phyloP scores from a whole-genome alignment of 2,329 filamentous ascomycete species.

The Penicillium occitanis region DNA sequence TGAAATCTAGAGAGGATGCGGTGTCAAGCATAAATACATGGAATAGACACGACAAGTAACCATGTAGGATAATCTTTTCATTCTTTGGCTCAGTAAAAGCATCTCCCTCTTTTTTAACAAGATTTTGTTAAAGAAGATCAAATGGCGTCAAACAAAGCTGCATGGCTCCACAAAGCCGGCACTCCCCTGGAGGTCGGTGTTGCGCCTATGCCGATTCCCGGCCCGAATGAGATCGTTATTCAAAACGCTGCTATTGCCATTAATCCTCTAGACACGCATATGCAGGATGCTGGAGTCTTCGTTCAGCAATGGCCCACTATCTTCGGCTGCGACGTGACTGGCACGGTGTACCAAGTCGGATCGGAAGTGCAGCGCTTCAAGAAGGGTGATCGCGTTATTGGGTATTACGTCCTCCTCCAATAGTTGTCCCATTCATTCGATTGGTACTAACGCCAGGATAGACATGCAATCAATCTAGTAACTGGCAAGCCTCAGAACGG shows the following conservation, averaged over 20 bases:
- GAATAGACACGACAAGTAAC: not conserved
- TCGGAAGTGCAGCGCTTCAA: slow-evolving; percentile 25
- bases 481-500: slow-evolving; percentile 16
- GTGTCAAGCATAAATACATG: not conserved
- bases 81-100: too few relatives aligned
- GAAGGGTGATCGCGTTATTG: slow-evolving; percentile 32
- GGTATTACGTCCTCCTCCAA: slow-evolving; percentile 6
- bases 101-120: not conserved
- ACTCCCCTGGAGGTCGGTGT: slow-evolving; percentile 17
- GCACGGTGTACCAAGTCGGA: slow-evolving; percentile 12
- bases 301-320: slow-evolving; percentile 18
- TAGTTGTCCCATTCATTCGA: not conserved
- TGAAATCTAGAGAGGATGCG: not conserved
- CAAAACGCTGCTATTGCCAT: slow-evolving; percentile 22
- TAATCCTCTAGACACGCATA: slow-evolving; percentile 22
- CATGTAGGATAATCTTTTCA: not conserved
- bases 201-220: slow-evolving; percentile 19
- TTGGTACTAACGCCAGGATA: not conserved
- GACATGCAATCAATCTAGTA: slow-evolving; percentile 17
- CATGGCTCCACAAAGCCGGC: slow-evolving; percentile 21
- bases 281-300: slow-evolving; percentile 19
- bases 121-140: not conserved
- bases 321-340: slow-evolving; percentile 19
- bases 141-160: slow-evolving; percentile 22
- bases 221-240: slow-evolving; percentile 19